These are phyloP conservation scores for Boletus pseudo-olivaceus DNA, from an alignment of 768 basidiomycete species.

Conservation along the genomic window DNA sequence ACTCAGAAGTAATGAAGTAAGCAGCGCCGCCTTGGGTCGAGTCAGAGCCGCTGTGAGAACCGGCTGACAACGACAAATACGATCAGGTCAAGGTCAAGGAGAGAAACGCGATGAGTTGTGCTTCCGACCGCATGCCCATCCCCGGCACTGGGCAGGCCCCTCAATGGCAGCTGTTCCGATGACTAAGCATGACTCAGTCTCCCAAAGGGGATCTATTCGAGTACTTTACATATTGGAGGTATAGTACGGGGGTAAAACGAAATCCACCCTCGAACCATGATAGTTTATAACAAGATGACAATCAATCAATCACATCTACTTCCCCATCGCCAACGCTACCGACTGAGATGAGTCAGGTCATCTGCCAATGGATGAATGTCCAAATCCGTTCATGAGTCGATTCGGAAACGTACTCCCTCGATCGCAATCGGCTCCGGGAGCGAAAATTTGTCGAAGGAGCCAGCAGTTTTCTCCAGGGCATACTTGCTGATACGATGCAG, in stretches of 20 bases:
- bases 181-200: constrained; percentile 24
- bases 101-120: not conserved
- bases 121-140: not conserved
- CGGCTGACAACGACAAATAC: constrained; percentile 1
- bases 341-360: not conserved
- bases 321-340: not conserved
- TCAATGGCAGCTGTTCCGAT: not conserved
- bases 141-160: too few relatives aligned
- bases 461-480: constrained; percentile 48
- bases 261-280: not conserved
- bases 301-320: not conserved
- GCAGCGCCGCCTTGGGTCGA: not conserved
- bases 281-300: not conserved
- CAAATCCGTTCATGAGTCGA: not conserved
- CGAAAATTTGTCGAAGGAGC: constrained; percentile 45
- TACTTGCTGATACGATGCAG: constrained; percentile 27
- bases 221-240: not conserved
- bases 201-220: not conserved
- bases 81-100: constrained; percentile 9
- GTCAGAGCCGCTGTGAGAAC: constrained; percentile 14
- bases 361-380: constrained; percentile 2
- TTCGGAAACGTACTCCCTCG: constrained; percentile 3
- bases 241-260: not conserved
- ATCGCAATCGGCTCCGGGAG: constrained; percentile 25
- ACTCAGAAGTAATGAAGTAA: not conserved